Evolutionary conservation across 2,329 filamentous ascomycete genomes (phyloP), one percentile per base, ranked within the genome.

Genomic region (Ophiosphaerella herpotricha): DNA sequence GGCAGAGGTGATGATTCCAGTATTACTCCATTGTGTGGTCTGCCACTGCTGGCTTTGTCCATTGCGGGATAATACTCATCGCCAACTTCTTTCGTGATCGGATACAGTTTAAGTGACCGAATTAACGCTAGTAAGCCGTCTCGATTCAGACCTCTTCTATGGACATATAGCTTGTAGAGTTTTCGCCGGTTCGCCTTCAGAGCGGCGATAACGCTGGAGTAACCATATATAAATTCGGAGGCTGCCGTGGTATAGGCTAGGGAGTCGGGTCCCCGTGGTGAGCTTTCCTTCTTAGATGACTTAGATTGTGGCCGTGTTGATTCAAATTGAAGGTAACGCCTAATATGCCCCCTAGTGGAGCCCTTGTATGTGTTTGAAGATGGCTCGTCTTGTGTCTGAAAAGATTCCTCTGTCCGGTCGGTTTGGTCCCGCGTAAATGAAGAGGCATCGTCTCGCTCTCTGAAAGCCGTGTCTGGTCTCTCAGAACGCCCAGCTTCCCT

Each of bases 191-290:
- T 78, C 38, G 84, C 82, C 58, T 81, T 85, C 16, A 99, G 77
- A 0, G 91, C 92, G 16, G 92, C 89, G 55, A 88, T 81, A 18
- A 97, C 90, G 1, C 90, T 85, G 2, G 88, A 89, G 38, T 83
- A 84, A 5, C 94, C 94, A 68, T 96, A 97, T 2, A 99, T 78
- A 62, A 97, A 97, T 54, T 96, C 88, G 0, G 92, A 96, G 5
- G 90, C 90, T 0, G 93, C 88, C 0, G 91, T 95, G 0, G 90
- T 91, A 67, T 93, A 87, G 1, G 85, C 84, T 14, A 89, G 79
- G 58, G 82, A 60, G 35, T 68, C 63, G 12, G 21, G 13, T 14
- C 24, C 38, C 8, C 32, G 38, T 14, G 38, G 13, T 13, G 18
- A 16, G 31, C 5, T 18, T n/a, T 21, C 18, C 7, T 24, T 34